Evolutionary conservation across 2,329 filamentous ascomycete genomes (phyloP).

Genomic region (Atkinsonella hypoxylon): DNA sequence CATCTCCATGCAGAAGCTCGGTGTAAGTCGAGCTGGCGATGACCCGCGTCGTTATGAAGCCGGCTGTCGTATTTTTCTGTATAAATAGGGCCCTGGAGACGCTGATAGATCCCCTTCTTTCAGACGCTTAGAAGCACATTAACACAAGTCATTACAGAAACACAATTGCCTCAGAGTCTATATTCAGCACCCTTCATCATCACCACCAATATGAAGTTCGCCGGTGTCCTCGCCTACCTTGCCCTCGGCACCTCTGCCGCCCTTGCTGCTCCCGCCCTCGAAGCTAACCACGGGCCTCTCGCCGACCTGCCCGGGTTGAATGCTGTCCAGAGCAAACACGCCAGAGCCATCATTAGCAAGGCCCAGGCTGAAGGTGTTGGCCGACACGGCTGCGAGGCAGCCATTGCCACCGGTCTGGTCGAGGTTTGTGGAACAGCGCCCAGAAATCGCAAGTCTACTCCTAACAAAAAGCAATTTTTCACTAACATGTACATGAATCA

Average conservation of each 20-base stretch:
- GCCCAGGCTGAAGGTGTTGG: constrained; percentile 9
- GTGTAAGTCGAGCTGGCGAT: not conserved
- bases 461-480: not conserved
- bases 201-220: constrained; percentile 6
- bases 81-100: not conserved
- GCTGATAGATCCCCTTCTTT: not conserved
- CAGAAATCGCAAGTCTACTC: not conserved
- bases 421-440: constrained; percentile 8
- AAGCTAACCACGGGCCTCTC: constrained; percentile 2
- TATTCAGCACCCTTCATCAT: not conserved
- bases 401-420: constrained; percentile 12
- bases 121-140: not conserved
- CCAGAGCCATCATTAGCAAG: constrained; percentile 11
- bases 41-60: not conserved
- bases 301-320: constrained; percentile 12
- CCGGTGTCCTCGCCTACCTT: not conserved
- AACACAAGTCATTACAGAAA: not conserved
- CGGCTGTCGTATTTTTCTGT: not conserved
- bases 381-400: constrained; percentile 11
- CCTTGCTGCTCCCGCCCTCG: not conserved
- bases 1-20: not conserved
- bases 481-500: not conserved
- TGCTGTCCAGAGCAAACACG: constrained; percentile 10
- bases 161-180: not conserved
- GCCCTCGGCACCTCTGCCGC: not conserved